Evolutionary conservation across 2,329 filamentous ascomycete species (phyloP), one percentile per base, ranked within the genome.

Genomic region (Cladosporium austrohemisphaericum): DNA sequence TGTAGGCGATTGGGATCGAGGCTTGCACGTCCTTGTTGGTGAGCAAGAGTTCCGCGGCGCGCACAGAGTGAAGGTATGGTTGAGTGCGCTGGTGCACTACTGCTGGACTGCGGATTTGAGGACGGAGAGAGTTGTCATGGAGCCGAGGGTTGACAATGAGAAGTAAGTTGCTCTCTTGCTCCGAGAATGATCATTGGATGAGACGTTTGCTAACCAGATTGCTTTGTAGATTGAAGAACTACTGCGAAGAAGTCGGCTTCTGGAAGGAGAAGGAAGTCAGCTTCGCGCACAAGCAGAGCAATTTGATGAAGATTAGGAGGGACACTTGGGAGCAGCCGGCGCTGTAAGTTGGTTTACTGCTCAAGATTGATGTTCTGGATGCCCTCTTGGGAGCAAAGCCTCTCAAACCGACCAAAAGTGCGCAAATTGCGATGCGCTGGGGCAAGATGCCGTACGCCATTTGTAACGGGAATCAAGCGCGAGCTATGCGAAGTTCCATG

Each of bases 221-320:
- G 7, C 2, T 16, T 5, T 11, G 9, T 57, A 89, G 86, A 58
- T 77, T 90, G 49, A 81, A 85, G 55, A 67, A 76, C 5, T 88
- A 92, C 54, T 78, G 94, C 13, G 78, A 87, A 54, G 71, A 80
- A 5, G 77, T 78, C 0, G 91, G 92, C 0, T 98, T 97, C 65
- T 82, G 85, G 57, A 93, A 89, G 63, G 88, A 95, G 69, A 83
- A 83, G 52, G 89, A 96, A 63, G 77, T 97, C 43, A 79, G 84
- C 1, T 90, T 98, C 56, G 85, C 90, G 1, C 91, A 97, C 66
- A 98, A 98, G 68, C 90, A 95, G 66, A 84, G 88, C 5, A 94
- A 91, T 69, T 77, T 92, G 53, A 86, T 95, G 70, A 86, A 85
- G 61, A 77, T 95, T 55, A 78, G 81, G 50, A 77, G 92, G 52